phyloP scores from a whole-genome alignment of 768 basidiomycete species.

The Porpolomopsis calyptriformis region DNA sequence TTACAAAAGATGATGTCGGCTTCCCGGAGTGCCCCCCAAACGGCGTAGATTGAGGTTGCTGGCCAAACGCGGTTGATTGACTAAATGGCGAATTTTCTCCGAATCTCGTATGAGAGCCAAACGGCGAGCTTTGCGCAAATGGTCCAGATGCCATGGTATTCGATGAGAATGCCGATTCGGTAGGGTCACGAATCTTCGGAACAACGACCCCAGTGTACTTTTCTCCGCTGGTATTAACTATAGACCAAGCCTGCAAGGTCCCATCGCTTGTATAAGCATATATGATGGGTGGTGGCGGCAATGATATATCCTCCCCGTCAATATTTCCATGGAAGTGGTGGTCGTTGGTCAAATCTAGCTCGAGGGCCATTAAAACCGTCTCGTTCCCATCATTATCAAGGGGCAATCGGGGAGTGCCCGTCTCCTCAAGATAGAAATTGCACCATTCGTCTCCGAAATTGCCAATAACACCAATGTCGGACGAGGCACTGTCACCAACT shows the following conservation, averaged over 20 bases:
- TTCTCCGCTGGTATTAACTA: constrained; percentile 55
- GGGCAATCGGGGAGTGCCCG: constrained; percentile 48
- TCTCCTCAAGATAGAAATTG: constrained; percentile 30
- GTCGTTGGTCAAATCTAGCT: constrained; percentile 46
- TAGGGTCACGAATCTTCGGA: too few relatives aligned
- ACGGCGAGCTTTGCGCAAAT: constrained; percentile 7
- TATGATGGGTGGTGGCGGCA: constrained; percentile 40
- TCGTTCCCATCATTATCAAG: constrained; percentile 61
- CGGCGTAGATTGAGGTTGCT: neutral
- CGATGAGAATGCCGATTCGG: too few relatives aligned
- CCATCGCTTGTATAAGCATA: constrained; percentile 75
- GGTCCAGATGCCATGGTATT: constrained; percentile 18
- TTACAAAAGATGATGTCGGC: too few relatives aligned
- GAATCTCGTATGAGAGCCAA: constrained; percentile 2
- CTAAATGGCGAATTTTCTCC: neutral
- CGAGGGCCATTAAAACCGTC: constrained; percentile 55
- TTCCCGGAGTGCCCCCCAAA: neutral
- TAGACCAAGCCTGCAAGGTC: constrained; percentile 62
- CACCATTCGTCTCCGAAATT: constrained; percentile 34
- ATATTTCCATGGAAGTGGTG: constrained; percentile 1
- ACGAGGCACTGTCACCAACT: constrained; percentile 36
- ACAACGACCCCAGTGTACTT: too few relatives aligned
- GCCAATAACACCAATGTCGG: constrained; percentile 38
- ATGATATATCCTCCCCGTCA: constrained; percentile 4
- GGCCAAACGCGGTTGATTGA: neutral